A percentile compares a stretch with the other conserved stretches of the same genome.
phyloP scores from a whole-genome alignment of 202 grass and related monocot species.

The Sporobolus alterniflorus region DNA sequence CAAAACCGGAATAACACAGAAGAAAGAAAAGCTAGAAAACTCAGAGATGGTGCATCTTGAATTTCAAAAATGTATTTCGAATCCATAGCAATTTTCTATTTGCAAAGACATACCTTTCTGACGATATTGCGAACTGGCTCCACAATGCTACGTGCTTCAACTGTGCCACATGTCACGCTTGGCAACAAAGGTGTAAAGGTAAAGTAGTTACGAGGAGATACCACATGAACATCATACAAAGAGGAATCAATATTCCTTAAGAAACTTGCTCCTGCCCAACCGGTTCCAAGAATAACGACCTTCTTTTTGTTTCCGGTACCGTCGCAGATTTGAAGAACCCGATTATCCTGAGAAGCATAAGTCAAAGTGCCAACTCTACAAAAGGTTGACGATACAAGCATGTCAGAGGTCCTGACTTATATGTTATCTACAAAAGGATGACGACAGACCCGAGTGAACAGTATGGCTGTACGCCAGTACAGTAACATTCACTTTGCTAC shows the following conservation, averaged over 20 bases:
- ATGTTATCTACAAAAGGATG: not conserved
- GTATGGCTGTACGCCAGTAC: not conserved
- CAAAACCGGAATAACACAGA: not conserved
- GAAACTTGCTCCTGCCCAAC: constrained; percentile 76
- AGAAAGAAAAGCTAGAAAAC: not conserved
- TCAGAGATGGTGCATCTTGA: constrained; percentile 3
- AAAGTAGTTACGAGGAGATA: constrained; percentile 86
- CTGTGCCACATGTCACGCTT: constrained; percentile 81
- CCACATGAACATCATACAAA: constrained; percentile 75
- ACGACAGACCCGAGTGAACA: not conserved
- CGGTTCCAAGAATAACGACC: constrained; percentile 75
- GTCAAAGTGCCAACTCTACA: constrained; percentile 53
- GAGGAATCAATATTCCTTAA: constrained; percentile 77
- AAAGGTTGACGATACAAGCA: not conserved
- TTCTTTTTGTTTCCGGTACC: constrained; percentile 59
- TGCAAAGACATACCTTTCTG: constrained; percentile 51
- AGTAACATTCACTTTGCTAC: constrained; percentile 2
- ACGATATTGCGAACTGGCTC: constrained; percentile 77
- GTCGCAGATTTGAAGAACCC: constrained; percentile 45
- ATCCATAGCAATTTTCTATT: not conserved
- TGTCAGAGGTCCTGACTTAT: constrained; percentile 13
- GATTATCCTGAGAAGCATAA: constrained; percentile 62
- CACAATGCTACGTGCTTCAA: constrained; percentile 81
- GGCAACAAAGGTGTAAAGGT: constrained; percentile 79
- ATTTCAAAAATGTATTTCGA: not conserved